Percentiles rank a stretch among this genome's conserved stretches.
phyloP scores from a whole-genome alignment of 2,329 filamentous ascomycete genomes.

The Diplodia intermedia region DNA sequence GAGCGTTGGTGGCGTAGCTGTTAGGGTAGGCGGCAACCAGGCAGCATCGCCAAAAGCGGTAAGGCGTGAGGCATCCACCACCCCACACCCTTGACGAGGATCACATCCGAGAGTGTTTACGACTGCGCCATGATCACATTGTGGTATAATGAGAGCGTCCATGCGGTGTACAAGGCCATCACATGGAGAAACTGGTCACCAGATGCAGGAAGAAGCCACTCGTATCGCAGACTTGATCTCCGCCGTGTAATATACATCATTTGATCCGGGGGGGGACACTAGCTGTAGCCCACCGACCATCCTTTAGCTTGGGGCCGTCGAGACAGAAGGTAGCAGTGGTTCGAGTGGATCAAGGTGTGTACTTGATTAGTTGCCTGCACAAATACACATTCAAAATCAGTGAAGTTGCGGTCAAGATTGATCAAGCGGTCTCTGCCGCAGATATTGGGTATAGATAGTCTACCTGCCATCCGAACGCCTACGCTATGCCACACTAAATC shows the following conservation, averaged over 20 bases:
- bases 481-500: slow-evolving; percentile 8
- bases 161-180: neutral
- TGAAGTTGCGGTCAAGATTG: neutral
- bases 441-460: slow-evolving; percentile 21
- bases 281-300: too few species aligned
- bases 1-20: neutral
- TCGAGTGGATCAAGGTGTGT: too few species aligned
- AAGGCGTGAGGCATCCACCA: slow-evolving; percentile 10
- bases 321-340: too few species aligned
- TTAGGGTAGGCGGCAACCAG: slow-evolving; percentile 12
- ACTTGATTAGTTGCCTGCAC: too few species aligned
- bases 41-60: slow-evolving; percentile 2
- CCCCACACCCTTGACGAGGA: neutral
- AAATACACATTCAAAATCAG: too few species aligned
- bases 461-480: slow-evolving; percentile 16
- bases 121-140: neutral
- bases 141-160: neutral
- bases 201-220: too few species aligned
- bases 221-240: too few species aligned
- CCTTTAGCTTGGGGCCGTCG: too few species aligned
- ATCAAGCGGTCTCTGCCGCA: neutral
- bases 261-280: too few species aligned
- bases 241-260: too few species aligned
- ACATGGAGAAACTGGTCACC: too few species aligned
- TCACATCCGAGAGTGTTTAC: neutral